Conservation (phyloP, 2,329 filamentous ascomycete genomes). For the Erysiphe pulchra region DNA sequence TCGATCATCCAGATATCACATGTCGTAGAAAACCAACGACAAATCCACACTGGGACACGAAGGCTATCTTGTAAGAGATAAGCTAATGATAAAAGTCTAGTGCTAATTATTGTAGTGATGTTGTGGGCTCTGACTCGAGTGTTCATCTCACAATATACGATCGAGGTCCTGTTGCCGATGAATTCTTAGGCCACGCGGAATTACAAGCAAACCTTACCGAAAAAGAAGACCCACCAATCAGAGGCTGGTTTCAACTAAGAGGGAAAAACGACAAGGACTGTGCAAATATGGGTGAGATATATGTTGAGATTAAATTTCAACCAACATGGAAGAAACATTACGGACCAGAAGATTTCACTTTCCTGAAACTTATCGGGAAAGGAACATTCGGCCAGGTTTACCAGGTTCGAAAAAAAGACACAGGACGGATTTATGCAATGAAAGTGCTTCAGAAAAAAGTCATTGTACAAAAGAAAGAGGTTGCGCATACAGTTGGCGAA, state of each 20-base stretch:
- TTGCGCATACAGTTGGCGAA: conserved; percentile 89
- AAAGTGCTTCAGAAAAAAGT: conserved; percentile 99
- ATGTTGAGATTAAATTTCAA: conserved; percentile 66
- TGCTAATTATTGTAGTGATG: conserved; percentile 37
- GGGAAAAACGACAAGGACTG: conserved; percentile 57
- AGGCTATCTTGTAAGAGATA: conserved; percentile 65
- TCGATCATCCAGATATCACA: conserved; percentile 32
- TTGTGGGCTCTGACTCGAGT: conserved; percentile 72
- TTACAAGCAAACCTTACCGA: conserved; percentile 42
- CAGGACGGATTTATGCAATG: conserved; percentile 91
- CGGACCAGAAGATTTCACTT: conserved; percentile 86
- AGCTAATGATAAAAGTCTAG: not conserved
- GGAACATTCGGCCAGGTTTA: conserved; percentile 97
- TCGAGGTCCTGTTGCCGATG: conserved; percentile 50
- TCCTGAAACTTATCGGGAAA: conserved; percentile 88
- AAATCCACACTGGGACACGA: conserved; percentile 84
- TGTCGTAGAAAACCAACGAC: conserved; percentile 39
- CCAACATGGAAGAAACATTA: conserved; percentile 73
- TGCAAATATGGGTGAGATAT: conserved; percentile 57
- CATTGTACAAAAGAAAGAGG: conserved; percentile 98
- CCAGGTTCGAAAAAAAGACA: conserved; percentile 93
- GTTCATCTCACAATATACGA: conserved; percentile 91
- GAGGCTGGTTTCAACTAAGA: conserved; percentile 65
- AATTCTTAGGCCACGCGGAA: conserved; percentile 76
- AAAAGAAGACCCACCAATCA: conserved; percentile 42